Conservation (phyloP, 2,329 filamentous ascomycete genomes). For the Cordyceps cicadae region DNA sequence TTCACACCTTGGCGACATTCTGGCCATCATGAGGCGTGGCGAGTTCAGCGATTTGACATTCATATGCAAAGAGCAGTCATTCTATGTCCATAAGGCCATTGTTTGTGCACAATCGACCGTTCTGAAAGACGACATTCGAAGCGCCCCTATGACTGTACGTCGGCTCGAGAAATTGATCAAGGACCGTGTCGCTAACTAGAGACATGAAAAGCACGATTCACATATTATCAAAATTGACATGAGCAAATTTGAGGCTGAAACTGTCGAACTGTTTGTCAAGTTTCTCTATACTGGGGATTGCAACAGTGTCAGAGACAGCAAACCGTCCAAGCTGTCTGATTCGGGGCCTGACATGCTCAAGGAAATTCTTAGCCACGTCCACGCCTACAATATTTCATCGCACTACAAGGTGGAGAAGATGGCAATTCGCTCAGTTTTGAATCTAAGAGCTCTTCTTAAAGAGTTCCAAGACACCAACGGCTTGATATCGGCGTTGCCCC, state of each 20-base stretch:
- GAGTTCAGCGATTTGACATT: not conserved
- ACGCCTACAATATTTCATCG: not conserved
- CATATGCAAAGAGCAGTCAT: not conserved
- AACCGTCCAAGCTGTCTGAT: not conserved
- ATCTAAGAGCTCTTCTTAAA: not conserved
- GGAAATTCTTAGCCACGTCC: not conserved
- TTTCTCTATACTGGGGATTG: not conserved
- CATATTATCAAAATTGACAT: not conserved
- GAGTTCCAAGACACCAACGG: not conserved
- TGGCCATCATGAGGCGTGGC: not conserved
- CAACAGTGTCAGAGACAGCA: not conserved
- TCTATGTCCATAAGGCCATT: not conserved
- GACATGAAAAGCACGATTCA: not conserved
- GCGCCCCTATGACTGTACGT: not conserved
- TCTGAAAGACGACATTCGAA: not conserved
- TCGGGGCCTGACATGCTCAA: not conserved
- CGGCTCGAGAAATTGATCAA: not conserved
- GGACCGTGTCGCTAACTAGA: not conserved
- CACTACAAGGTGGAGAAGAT: not conserved
- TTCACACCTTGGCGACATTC: not conserved
- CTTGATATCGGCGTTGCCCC: not conserved
- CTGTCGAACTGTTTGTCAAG: not conserved
- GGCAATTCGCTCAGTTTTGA: not conserved
- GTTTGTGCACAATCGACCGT: not conserved
- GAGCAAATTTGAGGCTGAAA: not conserved